Base-by-base conservation (phyloP, 2,329 filamentous ascomycete species). In the Cordyceps farinosa region DNA sequence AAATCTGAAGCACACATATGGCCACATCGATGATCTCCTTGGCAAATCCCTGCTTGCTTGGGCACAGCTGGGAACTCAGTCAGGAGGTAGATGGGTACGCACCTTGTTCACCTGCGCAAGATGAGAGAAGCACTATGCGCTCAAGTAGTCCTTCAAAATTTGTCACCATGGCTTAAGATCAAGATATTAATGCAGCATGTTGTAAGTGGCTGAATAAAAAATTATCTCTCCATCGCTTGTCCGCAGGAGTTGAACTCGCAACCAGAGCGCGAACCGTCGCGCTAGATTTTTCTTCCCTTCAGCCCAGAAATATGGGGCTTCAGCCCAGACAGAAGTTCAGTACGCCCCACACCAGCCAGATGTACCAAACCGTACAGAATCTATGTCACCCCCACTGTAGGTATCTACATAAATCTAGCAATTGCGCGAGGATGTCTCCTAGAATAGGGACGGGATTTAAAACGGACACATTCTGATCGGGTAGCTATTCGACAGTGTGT, bases 141-240 rank as follows among this genome's bases (percentile, higher is more conserved):
- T 71, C 73, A 64, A 78, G 75, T 66, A 77, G 68, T 66, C 73
- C 73, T 69, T 78, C 76, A 32, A 77, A 74, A 67, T 77, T 75
- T 64, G 71, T 73, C 62, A 72, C 71, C 76, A 78, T 78, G 58
- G 52, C 67, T 40, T 27, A 30, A 5, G 29, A 36, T 50, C 10
- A 29, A n/a, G 9, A 29, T 34, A n/a, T 44, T 10, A 53, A 36
- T 13, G 32, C 11, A 27, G 13, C 56, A 64, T 61, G 17, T 29
- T 61, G 61, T 47, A 22, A 42, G 40, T 57, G 29, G 40, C 4
- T 9, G 30, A 13, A 57, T 40, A 61, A 61, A 64, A 60, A 30
- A 8, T 9, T 17, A 8, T 32, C 5, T 6, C 29, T 22, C 15
- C 27, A 34, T 45, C 9, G 54, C 34, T 51, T 50, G 44, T 22